These are phyloP conservation scores for Pichia sp. DNA, from an alignment of 1,139 yeast species.

Conservation along the genomic window DNA sequence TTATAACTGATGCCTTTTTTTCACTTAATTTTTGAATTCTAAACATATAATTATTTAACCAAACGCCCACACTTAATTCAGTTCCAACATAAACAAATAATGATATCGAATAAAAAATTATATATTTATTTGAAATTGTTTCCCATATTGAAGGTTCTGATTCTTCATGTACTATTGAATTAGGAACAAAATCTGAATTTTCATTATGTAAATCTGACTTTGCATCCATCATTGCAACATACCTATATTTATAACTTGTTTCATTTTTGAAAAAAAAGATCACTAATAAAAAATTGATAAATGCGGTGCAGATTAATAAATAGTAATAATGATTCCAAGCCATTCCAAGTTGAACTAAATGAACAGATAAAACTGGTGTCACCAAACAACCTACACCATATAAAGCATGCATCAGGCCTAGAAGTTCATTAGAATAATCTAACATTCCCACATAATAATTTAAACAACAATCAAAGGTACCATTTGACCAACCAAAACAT, in stretches of 20 bases:
- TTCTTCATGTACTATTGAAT: constrained; percentile 6
- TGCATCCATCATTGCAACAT: constrained; percentile 31
- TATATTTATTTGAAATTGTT: constrained; percentile 38
- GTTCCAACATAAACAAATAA: constrained; percentile 61
- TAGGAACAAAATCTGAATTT: background rate
- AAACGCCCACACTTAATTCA: constrained; percentile 63
- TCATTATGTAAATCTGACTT: background rate
- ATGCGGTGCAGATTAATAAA: constrained; percentile 32
- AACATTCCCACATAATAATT: constrained; percentile 56
- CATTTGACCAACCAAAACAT: constrained; percentile 53
- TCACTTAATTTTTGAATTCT: constrained; percentile 43
- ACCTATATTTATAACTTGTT: constrained; percentile 48
- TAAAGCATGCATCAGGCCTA: constrained; percentile 63
- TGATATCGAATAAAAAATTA: constrained; percentile 43
- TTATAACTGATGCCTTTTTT: constrained; percentile 48
- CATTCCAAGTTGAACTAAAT: constrained; percentile 27
- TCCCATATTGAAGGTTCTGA: constrained; percentile 26
- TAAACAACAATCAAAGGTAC: constrained; percentile 54
- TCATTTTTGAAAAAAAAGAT: constrained; percentile 42
- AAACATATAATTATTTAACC: constrained; percentile 55
- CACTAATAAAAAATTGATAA: constrained; percentile 23
- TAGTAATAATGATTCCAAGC: constrained; percentile 43
- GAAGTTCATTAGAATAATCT: constrained; percentile 50
- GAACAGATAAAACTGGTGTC: constrained; percentile 41
- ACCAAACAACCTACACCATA: constrained; percentile 67